Base-by-base conservation (phyloP, 768 basidiomycete genomes). In the Leccinum sublutescens region DNA sequence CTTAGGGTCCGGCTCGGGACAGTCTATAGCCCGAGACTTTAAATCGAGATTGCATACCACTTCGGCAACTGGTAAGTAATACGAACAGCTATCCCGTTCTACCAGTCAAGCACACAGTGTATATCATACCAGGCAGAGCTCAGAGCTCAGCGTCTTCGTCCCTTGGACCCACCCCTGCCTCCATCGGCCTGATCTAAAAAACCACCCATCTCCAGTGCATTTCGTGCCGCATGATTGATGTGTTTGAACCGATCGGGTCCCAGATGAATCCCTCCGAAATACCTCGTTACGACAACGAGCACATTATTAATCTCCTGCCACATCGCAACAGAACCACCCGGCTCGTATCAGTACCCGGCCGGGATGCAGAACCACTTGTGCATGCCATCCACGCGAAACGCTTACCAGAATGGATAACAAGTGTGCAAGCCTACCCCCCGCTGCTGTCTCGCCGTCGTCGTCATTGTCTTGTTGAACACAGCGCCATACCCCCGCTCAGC, bases 151-250 rank as follows among this genome's bases (percentile, higher is more conserved):
- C 66, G 73, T 54, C 64, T 73, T 38, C 72, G 66, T 23, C 73
- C 73, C 54, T 63, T 73, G 23, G 52, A 38, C 6, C 55, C 60
- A 17, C 60, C 50, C 38, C 66, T 69, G 8, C 61, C 63, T 38
- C 64, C 64, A 25, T 79, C 82, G 15, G 65, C 66, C 9, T 68
- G 74, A 47, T 91, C 89, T 33, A 98, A 75, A 70, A 98, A 93
- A 0, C 95, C 95, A 10, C 91, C 96, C 1, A 86, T 63, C 48
- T 96, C 92, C 5, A 98, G 79, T 1, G 95, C 95, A 66, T 93
- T 91, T 21, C 96, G 82, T 2, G 95, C 96, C 4, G 93, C 93
- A 70, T 95, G 92, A 68, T 96, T 98, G 72, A 99, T 98, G 66
- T 96, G 93, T 69, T 91, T 90, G 75, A 89, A 93, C 36, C 89